Evolutionary conservation across 441 rosid species (phyloP).

Genomic region (Adansonia rubrostipa): DNA sequence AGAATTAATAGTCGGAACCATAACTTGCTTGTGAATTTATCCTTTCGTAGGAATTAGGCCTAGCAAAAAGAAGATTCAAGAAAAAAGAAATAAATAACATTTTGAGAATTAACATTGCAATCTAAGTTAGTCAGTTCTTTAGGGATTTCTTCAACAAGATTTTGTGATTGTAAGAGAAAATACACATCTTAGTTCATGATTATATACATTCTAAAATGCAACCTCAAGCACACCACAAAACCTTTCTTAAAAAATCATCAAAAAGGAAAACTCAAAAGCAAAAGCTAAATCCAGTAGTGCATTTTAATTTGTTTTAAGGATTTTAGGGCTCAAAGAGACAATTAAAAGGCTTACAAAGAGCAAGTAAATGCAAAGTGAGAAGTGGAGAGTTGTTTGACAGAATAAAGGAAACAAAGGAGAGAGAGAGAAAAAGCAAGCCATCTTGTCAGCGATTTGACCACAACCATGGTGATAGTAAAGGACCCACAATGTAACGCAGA

Average conservation of each 20-base stretch:
- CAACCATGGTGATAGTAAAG: background rate
- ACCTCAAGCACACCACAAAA: background rate
- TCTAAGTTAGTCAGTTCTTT: background rate
- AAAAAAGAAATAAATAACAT: background rate
- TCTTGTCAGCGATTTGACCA: background rate
- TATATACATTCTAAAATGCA: background rate
- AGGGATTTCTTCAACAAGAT: slow-evolving; percentile 1
- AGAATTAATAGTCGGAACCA: background rate
- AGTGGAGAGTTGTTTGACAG: background rate
- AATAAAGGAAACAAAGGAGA: background rate
- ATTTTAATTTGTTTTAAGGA: background rate
- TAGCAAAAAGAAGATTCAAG: no score
- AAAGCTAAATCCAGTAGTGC: background rate
- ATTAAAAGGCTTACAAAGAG: background rate
- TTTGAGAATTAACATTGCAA: background rate
- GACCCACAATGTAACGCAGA: background rate
- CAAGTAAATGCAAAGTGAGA: background rate
- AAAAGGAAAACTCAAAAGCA: background rate
- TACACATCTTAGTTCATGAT: background rate
- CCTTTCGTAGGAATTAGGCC: background rate
- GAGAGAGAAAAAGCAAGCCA: background rate
- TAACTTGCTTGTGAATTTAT: background rate
- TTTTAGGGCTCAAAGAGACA: background rate
- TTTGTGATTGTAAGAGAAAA: background rate
- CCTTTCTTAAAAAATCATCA: background rate